A percentile compares a stretch with the other conserved stretches of the same genome.
These are phyloP conservation scores for Ampelocalamus luodianensis DNA, from an alignment of 176 grass and related monocot species.

Conservation along the genomic window DNA sequence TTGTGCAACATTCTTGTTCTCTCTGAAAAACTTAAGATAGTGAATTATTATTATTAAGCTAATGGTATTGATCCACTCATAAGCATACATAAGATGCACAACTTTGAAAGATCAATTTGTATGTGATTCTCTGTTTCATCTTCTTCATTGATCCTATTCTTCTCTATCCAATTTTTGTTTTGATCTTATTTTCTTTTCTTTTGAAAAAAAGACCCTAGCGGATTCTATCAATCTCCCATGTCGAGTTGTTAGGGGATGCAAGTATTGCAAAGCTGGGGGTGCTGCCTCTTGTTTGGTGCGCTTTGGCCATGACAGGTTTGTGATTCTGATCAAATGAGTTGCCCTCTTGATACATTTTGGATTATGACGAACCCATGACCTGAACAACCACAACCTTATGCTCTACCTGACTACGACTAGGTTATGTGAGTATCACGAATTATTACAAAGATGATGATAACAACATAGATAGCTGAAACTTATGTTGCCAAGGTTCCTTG, in stretches of 20 bases:
- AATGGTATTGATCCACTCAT: not conserved
- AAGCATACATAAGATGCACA: not conserved
- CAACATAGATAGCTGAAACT: not conserved
- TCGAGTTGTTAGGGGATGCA: slow-evolving; percentile 80
- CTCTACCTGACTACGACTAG: not conserved
- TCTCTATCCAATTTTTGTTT: not conserved
- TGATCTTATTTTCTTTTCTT: slow-evolving; percentile 34
- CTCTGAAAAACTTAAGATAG: not conserved
- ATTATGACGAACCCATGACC: not conserved
- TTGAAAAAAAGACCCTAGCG: slow-evolving; percentile 55
- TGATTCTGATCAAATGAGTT: slow-evolving; percentile 20
- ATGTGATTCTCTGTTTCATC: slow-evolving; percentile 22
- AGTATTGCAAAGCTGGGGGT: slow-evolving; percentile 61
- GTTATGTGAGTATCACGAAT: not conserved
- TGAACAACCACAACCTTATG: not conserved
- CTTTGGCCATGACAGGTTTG: slow-evolving; percentile 70
- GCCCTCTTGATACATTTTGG: slow-evolving; percentile 13
- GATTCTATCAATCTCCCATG: slow-evolving; percentile 75
- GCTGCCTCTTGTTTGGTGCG: slow-evolving; percentile 77
- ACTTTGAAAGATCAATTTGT: not conserved
- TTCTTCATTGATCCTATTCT: not conserved
- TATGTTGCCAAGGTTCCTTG: slow-evolving; percentile 10
- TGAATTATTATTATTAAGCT: not conserved
- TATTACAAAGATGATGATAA: not conserved
- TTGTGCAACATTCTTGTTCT: not conserved